These are phyloP conservation scores for Larix kaempferi DNA, from an alignment of 75 land plant species.

Conservation along the genomic window DNA sequence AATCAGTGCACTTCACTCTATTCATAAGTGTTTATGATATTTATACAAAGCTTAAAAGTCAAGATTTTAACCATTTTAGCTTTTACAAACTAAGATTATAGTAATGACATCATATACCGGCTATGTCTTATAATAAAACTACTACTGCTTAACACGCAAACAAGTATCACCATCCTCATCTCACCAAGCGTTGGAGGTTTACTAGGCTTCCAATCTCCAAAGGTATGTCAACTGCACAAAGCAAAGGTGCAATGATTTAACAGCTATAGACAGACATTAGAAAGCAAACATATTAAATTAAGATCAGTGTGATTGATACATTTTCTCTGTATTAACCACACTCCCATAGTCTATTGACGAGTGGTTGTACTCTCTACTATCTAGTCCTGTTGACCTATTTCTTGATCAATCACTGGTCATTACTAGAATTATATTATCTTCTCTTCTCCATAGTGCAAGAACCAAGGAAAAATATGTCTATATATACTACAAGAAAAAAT, in stretches of 20 bases:
- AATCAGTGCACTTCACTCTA: not conserved
- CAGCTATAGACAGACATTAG: not conserved
- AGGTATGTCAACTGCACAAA: slow-evolving; percentile 75
- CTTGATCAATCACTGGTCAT: too few relatives aligned
- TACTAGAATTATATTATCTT: too few relatives aligned
- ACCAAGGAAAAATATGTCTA: too few relatives aligned
- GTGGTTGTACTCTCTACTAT: too few relatives aligned
- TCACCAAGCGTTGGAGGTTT: slow-evolving; percentile 87
- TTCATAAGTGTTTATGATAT: not conserved
- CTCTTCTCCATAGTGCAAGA: too few relatives aligned
- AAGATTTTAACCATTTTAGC: not conserved
- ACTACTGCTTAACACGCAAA: not conserved
- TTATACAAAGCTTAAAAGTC: not conserved
- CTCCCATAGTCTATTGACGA: not conserved
- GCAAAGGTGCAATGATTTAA: not conserved
- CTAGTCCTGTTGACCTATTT: too few relatives aligned
- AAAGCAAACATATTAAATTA: not conserved
- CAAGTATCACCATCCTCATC: slow-evolving; percentile 13
- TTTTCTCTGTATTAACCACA: not conserved
- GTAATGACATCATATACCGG: not conserved
- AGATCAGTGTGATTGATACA: not conserved
- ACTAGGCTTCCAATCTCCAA: slow-evolving; percentile 63
- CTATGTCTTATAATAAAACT: not conserved
- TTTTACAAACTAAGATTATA: not conserved
- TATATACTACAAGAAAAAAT: not conserved